Evolutionary conservation across 805 yeast species (phyloP).

Genomic region (Wickerhamomyces queroliae): DNA sequence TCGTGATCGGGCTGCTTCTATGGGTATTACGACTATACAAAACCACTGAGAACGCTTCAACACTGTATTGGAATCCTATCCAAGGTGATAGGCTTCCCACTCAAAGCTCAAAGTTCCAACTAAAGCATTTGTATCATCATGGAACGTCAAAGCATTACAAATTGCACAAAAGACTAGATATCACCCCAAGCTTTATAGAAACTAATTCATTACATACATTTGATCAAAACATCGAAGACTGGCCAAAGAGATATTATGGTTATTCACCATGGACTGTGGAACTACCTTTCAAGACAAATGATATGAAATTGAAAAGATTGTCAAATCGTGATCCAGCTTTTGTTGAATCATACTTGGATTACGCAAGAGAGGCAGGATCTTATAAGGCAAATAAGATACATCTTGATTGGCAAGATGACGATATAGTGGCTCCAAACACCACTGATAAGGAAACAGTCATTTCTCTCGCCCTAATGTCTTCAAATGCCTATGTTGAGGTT

Average conservation of each 20-base stretch:
- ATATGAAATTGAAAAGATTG: conserved; percentile 30
- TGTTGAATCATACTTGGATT: conserved; percentile 60
- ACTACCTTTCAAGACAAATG: conserved; percentile 23
- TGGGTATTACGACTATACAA: no score
- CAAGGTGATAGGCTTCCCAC: no score
- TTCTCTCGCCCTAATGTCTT: conserved; percentile 75
- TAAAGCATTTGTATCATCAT: conserved; percentile 60
- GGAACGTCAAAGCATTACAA: conserved; percentile 41
- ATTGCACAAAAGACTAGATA: conserved; percentile 44
- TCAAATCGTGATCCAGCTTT: conserved; percentile 49
- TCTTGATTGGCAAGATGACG: conserved; percentile 63
- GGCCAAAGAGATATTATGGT: conserved; percentile 17
- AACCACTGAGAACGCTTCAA: no score
- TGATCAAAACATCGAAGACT: conserved; percentile 6
- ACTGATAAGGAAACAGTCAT: conserved; percentile 69
- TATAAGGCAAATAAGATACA: conserved; percentile 30
- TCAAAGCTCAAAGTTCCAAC: no score
- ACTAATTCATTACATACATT: conserved; percentile 6
- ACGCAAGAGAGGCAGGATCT: conserved; percentile 35
- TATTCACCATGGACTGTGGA: conserved; percentile 34
- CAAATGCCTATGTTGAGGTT: conserved; percentile 80
- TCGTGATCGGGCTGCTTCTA: no score
- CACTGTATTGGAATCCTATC: no score
- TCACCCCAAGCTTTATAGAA: conserved; percentile 34
- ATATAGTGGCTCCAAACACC: conserved; percentile 63